phyloP scores from a whole-genome alignment of 1,284 basidiomycete species.

The Gymnopus androsaceus region DNA sequence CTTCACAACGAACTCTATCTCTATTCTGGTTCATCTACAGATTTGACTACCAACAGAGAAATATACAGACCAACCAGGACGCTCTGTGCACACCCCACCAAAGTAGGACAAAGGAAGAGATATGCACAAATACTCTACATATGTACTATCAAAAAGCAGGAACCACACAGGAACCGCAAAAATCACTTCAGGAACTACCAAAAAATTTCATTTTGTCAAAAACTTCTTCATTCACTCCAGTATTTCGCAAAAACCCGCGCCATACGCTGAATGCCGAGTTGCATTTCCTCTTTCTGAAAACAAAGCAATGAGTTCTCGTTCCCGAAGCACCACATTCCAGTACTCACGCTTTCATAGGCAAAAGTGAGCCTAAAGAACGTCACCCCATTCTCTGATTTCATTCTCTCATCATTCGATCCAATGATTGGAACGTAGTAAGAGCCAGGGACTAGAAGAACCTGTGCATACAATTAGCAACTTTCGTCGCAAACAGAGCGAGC shows the following conservation, averaged over 20 bases:
- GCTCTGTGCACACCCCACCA: too few relatives aligned
- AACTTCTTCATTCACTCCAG: too few relatives aligned
- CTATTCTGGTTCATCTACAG: too few relatives aligned
- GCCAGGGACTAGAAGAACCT: slow-evolving; percentile 11
- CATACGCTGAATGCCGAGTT: slow-evolving; percentile 18
- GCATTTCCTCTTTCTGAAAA: slow-evolving; percentile 17
- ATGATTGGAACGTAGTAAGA: slow-evolving; percentile 16
- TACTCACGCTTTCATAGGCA: slow-evolving; percentile 15
- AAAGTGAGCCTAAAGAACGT: slow-evolving; percentile 17
- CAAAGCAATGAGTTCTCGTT: not conserved
- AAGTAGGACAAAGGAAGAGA: too few relatives aligned
- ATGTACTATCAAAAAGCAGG: too few relatives aligned
- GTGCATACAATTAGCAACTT: not conserved
- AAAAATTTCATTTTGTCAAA: too few relatives aligned
- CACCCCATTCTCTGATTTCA: slow-evolving; percentile 9
- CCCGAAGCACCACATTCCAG: not conserved
- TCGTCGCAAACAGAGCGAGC: not conserved
- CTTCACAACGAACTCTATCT: too few relatives aligned
- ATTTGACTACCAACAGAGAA: too few relatives aligned
- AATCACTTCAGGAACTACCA: too few relatives aligned
- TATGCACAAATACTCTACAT: too few relatives aligned
- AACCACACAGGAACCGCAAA: too few relatives aligned
- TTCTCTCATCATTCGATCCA: not conserved
- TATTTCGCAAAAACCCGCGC: slow-evolving; percentile 10
- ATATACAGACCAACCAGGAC: too few relatives aligned